Conservation (phyloP, 208 protist genomes). For the Crithidia bombi region DNA sequence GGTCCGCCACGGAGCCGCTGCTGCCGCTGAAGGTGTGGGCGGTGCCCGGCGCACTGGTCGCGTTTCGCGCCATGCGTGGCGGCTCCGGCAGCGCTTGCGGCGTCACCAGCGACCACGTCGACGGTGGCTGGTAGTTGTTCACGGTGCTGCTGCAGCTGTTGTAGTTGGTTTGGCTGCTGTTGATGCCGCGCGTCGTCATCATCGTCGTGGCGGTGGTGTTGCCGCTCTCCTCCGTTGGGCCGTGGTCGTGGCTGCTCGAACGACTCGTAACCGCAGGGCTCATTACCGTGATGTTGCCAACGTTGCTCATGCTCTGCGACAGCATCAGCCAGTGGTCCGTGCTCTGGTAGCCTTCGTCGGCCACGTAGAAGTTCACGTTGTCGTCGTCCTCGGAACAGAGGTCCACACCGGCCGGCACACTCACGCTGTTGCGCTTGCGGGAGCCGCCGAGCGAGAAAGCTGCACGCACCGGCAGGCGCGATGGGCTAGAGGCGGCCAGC, state of each 20-base stretch:
- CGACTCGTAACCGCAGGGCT: constrained; percentile 7
- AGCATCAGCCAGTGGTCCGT: constrained; percentile 21
- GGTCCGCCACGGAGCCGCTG: neutral
- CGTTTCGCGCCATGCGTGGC: neutral
- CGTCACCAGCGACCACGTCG: constrained; percentile 17
- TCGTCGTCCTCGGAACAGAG: constrained; percentile 13
- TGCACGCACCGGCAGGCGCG: neutral
- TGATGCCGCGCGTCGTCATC: neutral
- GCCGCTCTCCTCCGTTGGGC: neutral
- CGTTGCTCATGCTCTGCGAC: constrained; percentile 18
- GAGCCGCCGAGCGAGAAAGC: constrained; percentile 25
- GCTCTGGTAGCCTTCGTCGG: constrained; percentile 1
- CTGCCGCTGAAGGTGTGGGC: too few relatives aligned
- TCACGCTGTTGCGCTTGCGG: constrained; percentile 31
- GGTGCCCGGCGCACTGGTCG: neutral
- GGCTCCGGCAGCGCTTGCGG: constrained; percentile 4
- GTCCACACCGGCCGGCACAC: constrained; percentile 14
- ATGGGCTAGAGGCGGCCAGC: constrained; percentile 3
- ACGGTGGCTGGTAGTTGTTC: constrained; percentile 2
- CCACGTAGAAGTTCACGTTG: constrained; percentile 11
- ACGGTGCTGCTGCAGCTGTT: constrained; percentile 1
- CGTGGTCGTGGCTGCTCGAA: constrained; percentile 14
- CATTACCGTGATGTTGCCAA: neutral
- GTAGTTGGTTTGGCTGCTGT: constrained; percentile 7
- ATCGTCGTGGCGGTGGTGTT: neutral